Base-by-base conservation (phyloP, 257 asterid genomes). In the Leonotis leonurus region DNA sequence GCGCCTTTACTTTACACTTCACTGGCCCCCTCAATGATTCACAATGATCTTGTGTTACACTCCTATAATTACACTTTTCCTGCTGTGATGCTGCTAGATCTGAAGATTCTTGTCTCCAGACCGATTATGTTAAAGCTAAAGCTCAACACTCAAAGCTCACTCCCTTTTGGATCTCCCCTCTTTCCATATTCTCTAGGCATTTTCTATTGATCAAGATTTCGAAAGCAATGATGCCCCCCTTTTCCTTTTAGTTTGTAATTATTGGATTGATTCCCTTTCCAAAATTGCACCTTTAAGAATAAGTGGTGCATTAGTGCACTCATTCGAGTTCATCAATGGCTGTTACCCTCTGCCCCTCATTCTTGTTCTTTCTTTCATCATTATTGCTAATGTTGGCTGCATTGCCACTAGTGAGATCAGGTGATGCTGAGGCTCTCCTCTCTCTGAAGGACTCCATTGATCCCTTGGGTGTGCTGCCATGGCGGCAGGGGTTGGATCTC, bases 401-500 rank as follows among this genome's bases (percentile, higher is more conserved):
- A 33, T 64, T 79, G 16, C 77, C 81, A 10, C 60, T 13, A 65
- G 87, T 62, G 36, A 78, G 56, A 56, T 78, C 97, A 63, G 79
- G 80, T 29, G 96, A 92, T 69, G 80, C 81, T 7, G 95, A 89
- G 64, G 81, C 97, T 3, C 90, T 92, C 18, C 64, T 92, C 64
- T 78, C 78, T 27, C 67, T 92, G 67, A 85, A 68, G 67, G 43
- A 72, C 2, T 79, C 81, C 24, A 29, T 86, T 22, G 99, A 92
- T 76, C 91, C 96, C 1, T 52, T 49, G 36, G 77, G 75, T 14
- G 43, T 63, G 22, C 91, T 89, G 56, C 85, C 62, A 49, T 89
- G 99, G 99, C 69, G 68, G 62, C 52, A 59, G 17, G 54, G 27
- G 24, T 66, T 25, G 17, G 75, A 83, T 70, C 61, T 83, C 17